These are phyloP conservation scores for Carex kokanica DNA, from an alignment of 176 grass and related monocot genomes.

Conservation along the genomic window DNA sequence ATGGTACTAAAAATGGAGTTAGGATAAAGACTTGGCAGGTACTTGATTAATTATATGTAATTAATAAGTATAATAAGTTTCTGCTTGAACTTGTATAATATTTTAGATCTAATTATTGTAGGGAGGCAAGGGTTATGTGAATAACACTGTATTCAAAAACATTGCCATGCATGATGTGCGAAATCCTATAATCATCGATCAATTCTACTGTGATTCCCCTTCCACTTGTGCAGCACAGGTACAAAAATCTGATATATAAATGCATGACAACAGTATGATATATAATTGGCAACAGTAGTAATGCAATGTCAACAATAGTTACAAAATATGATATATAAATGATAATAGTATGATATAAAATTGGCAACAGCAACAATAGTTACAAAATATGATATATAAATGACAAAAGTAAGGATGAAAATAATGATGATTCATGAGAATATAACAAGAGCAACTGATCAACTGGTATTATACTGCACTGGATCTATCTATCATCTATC, in stretches of 20 bases:
- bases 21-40: conserved; percentile 29
- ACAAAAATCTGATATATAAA: not conserved
- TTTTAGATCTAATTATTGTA: conserved; percentile 5
- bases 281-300: not conserved
- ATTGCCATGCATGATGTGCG: conserved; percentile 20
- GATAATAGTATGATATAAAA: no score
- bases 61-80: not conserved
- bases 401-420: not conserved
- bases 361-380: no score
- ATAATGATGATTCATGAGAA: not conserved
- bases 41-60: not conserved
- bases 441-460: not conserved
- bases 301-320: not conserved
- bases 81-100: not conserved
- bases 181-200: conserved; percentile 31
- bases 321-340: not conserved
- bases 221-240: conserved; percentile 26
- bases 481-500: not conserved
- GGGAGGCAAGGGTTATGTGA: conserved; percentile 34
- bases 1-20: conserved; percentile 12
- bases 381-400: no score
- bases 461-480: not conserved
- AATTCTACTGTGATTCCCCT: conserved; percentile 29
- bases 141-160: conserved; percentile 34
- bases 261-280: no score